Percentiles rank a stretch among this genome's conserved stretches.
Conservation (phyloP, 306 rosid species). For the Cucurbita moschata region DNA sequence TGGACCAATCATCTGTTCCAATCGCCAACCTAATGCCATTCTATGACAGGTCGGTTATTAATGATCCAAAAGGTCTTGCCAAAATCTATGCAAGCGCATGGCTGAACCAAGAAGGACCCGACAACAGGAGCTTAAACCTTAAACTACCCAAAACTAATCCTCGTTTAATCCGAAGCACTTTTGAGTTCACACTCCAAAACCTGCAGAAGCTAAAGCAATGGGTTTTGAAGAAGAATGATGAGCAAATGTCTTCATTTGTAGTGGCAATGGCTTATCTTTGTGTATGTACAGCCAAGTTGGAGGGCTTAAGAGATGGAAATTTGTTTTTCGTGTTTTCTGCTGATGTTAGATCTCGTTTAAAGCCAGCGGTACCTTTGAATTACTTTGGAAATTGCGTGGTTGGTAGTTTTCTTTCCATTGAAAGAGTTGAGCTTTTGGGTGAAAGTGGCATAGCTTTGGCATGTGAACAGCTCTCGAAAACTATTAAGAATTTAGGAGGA, state of each 20-base stretch:
- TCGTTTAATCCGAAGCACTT: not conserved
- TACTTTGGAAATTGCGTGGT: not conserved
- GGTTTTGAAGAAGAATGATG: not conserved
- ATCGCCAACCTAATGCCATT: constrained; percentile 17
- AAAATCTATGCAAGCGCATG: constrained; percentile 13
- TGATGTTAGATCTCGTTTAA: not conserved
- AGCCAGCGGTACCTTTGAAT: not conserved
- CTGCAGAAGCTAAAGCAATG: not conserved
- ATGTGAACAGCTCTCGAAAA: constrained; percentile 6
- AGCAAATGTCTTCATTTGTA: not conserved
- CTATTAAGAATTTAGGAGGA: constrained; percentile 1
- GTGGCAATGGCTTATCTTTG: not conserved
- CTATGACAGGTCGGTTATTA: constrained; percentile 18
- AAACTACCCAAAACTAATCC: not conserved
- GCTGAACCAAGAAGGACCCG: constrained; percentile 24
- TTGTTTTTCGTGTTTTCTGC: not conserved
- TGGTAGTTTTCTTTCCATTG: not conserved
- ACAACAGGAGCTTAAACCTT: constrained; percentile 26
- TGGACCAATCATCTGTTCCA: not conserved
- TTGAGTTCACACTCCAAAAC: not conserved
- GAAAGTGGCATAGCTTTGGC: constrained; percentile 16
- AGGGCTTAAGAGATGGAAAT: not conserved
- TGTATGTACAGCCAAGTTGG: not conserved
- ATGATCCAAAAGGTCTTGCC: constrained; percentile 18
- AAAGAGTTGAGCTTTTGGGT: constrained; percentile 4